Base-by-base conservation (phyloP, 2,329 filamentous ascomycete genomes). In the Lasiodiplodia theobromae region DNA sequence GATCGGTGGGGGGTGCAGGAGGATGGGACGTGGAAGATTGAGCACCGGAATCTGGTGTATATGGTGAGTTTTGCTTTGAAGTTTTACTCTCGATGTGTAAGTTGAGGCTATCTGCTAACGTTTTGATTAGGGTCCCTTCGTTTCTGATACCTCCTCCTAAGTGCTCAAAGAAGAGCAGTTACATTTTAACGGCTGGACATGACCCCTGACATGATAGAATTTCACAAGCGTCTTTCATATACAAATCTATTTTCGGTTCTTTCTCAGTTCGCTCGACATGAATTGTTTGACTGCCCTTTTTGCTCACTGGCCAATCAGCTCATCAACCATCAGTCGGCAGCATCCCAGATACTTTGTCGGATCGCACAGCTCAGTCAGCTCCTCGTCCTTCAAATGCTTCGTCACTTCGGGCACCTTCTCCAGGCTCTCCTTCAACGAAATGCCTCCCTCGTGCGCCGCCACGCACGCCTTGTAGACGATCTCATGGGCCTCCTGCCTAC, bases 391-490 rank as follows among this genome's bases (percentile, higher is more conserved):
- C 51, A 86, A 77, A 66, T 82, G 80, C 4, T 73, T 74, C 1
- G 77, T 82, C 16, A 86, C 80, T 56, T 83, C 79, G 10, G 77
- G 70, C 21, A 79, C 78, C 65, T 72, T 74, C 71, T 79, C 73
- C 57, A 85, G 74, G 68, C 78, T 79, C 68, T 86, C 83, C 18
- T 84, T 75, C 21, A 86, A 72, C 3, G 80, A 78, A 4, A 72
- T 76, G 16, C 80, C 75, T 21, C 76, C 78, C 71, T 86, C 84
- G 66, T 85, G 85, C 53, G 81, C 82, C 70, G 80, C 77, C 69
- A 81, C 82, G 72, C 86, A 88, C 2, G 85, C 85, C 69, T 83
- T 82, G 60, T 88, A 88, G 2, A 88, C 85, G 47, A 86, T 78
- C 71, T 88, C 86, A 73, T 88, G 86, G 2, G 86, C 86, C 21